Percentiles rank a stretch among this genome's conserved stretches.
These are phyloP conservation scores for Suillus subaureus DNA, from an alignment of 768 basidiomycete genomes.

Conservation along the genomic window DNA sequence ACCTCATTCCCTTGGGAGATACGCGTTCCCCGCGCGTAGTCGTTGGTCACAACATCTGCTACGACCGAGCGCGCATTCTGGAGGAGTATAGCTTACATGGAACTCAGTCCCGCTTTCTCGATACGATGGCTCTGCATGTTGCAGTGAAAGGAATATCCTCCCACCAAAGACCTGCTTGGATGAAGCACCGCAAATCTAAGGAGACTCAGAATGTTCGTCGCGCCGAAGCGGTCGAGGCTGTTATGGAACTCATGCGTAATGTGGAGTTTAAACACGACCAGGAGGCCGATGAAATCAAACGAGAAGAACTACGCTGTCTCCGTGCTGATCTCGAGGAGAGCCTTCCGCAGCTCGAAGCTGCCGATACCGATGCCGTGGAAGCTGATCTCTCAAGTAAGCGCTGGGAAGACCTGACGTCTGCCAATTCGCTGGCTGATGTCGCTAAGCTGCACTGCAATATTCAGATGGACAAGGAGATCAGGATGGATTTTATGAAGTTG, in stretches of 20 bases:
- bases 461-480: constrained; percentile 72
- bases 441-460: constrained; percentile 88
- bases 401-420: constrained; percentile 94
- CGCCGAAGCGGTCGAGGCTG: constrained; percentile 65
- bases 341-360: constrained; percentile 38
- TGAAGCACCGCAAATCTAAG: constrained; percentile 77
- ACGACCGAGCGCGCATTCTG: constrained; percentile 80
- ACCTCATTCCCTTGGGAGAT: constrained; percentile 77
- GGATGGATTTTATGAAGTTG: constrained; percentile 74
- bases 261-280: constrained; percentile 35
- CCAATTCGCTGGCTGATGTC: constrained; percentile 91
- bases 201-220: constrained; percentile 53
- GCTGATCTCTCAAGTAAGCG: constrained; percentile 52
- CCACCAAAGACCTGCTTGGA: constrained; percentile 93
- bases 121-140: constrained; percentile 94
- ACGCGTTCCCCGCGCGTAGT: constrained; percentile 59
- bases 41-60: constrained; percentile 95
- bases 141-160: constrained; percentile 94
- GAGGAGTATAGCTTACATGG: constrained; percentile 80
- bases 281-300: constrained; percentile 43
- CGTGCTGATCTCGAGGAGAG: constrained; percentile 43
- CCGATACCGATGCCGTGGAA: constrained; percentile 41
- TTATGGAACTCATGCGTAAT: constrained; percentile 54
- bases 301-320: constrained; percentile 42
- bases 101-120: constrained; percentile 80